These are phyloP conservation scores for Sarocladium strictum DNA, from an alignment of 2,329 filamentous ascomycete genomes.

Conservation along the genomic window DNA sequence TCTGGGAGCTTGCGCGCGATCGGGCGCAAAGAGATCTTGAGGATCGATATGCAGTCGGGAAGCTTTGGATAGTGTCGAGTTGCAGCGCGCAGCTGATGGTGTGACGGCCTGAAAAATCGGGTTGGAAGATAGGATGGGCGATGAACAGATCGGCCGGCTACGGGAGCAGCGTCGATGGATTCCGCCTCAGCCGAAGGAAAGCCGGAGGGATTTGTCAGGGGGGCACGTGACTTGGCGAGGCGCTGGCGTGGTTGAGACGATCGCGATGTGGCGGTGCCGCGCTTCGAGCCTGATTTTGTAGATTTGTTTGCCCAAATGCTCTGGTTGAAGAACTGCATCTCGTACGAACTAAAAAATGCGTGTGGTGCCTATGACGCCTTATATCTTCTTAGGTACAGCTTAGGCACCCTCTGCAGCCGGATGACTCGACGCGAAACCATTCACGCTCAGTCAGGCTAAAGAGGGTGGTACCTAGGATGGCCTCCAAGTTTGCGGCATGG, in stretches of 20 bases:
- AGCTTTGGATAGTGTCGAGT: background rate
- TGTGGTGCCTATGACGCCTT: background rate
- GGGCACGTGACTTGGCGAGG: conserved; percentile 21
- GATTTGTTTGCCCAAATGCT: too few relatives aligned
- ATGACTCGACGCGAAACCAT: conserved; percentile 5
- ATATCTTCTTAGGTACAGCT: background rate
- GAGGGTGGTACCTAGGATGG: conserved; percentile 4
- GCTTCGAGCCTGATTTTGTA: background rate
- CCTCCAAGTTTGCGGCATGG: conserved; percentile 2
- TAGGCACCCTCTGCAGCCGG: conserved; percentile 7
- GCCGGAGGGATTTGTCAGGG: conserved; percentile 23
- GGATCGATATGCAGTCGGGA: background rate
- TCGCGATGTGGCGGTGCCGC: conserved; percentile 10
- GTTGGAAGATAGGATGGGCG: conserved; percentile 19
- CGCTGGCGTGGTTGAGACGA: background rate
- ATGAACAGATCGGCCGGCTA: background rate
- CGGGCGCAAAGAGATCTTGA: background rate
- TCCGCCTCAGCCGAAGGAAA: conserved; percentile 15
- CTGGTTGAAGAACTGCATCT: too few relatives aligned
- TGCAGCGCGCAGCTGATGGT: background rate
- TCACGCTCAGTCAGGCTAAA: conserved; percentile 1
- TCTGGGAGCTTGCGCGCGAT: background rate
- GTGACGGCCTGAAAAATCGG: conserved; percentile 27
- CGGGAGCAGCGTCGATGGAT: background rate
- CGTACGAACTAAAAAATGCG: too few relatives aligned